A percentile compares a stretch with the other conserved stretches of the same genome.
These are phyloP conservation scores for Boletus pseudo-olivaceus DNA, from an alignment of 768 basidiomycete genomes.

Conservation along the genomic window DNA sequence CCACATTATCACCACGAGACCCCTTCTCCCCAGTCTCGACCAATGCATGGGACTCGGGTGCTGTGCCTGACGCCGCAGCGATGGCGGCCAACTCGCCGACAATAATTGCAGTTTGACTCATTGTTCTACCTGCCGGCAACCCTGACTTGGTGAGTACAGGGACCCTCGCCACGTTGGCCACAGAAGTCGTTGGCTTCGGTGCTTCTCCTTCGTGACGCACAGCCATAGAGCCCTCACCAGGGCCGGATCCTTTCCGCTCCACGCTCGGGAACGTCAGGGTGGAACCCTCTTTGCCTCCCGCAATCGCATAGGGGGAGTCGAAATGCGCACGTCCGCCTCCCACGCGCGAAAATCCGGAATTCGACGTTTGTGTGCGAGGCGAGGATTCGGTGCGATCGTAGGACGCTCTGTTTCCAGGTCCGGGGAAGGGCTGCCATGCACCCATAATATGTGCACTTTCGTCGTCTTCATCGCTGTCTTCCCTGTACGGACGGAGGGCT, in stretches of 20 bases:
- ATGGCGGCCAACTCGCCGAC: conserved; percentile 49
- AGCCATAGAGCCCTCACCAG: conserved; percentile 19
- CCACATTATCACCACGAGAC: conserved; percentile 15
- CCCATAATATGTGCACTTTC: conserved; percentile 83
- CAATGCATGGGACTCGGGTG: conserved; percentile 21
- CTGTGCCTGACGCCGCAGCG: conserved; percentile 14
- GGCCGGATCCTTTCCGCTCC: conserved; percentile 38
- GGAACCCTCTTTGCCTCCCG: conserved; percentile 44
- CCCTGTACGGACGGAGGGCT: conserved; percentile 68
- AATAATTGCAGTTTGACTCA: conserved; percentile 84
- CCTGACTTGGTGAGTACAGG: conserved; percentile 31
- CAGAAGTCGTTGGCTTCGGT: conserved; percentile 50
- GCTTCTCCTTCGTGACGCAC: conserved; percentile 38
- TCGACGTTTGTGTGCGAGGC: conserved; percentile 28
- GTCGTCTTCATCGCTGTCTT: conserved; percentile 74
- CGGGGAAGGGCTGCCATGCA: conserved; percentile 81
- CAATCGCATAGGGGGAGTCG: conserved; percentile 80
- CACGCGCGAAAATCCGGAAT: conserved; percentile 79
- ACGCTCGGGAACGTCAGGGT: conserved; percentile 67
- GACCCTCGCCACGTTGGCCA: conserved; percentile 44
- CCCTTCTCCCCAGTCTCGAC: conserved; percentile 17
- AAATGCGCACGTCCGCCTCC: conserved; percentile 86
- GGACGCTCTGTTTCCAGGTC: conserved; percentile 28
- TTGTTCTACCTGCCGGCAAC: conserved; percentile 64
- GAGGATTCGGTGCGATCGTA: conserved; percentile 26